Evolutionary conservation across 306 rosid genomes (phyloP).

Genomic region (Trifolium dubium): DNA sequence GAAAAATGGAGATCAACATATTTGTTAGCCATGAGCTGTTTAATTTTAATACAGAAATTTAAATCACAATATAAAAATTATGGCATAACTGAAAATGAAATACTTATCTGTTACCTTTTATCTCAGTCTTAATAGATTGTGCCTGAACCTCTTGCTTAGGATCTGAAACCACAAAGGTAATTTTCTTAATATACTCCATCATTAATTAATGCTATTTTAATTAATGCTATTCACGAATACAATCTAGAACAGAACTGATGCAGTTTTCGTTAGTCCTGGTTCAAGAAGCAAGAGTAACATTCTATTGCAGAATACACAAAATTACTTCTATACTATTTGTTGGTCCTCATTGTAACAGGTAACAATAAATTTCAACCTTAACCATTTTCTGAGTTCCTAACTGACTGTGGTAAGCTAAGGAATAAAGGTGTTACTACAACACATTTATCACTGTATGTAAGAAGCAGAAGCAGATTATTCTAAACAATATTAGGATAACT

Average conservation of each 20-base stretch:
- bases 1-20: slow-evolving; percentile 29
- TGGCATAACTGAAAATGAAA: slow-evolving; percentile 14
- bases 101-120: slow-evolving; percentile 54
- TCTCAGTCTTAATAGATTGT: slow-evolving; percentile 51
- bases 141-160: slow-evolving; percentile 46
- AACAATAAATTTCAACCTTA: slow-evolving; percentile 15
- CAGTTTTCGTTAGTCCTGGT: neutral
- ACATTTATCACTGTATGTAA: neutral
- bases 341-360: neutral
- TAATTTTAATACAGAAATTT: slow-evolving; percentile 19
- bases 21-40: slow-evolving; percentile 11
- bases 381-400: slow-evolving; percentile 19
- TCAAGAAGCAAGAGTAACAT: neutral
- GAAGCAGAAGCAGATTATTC: slow-evolving; percentile 35
- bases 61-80: slow-evolving; percentile 24
- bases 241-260: slow-evolving; percentile 22
- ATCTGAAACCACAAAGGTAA: slow-evolving; percentile 54
- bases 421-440: neutral
- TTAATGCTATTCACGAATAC: slow-evolving; percentile 4
- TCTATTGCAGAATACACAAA: slow-evolving; percentile 15
- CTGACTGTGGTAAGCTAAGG: neutral
- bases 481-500: neutral
- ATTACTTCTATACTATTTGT: slow-evolving; percentile 4
- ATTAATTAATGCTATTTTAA: slow-evolving; percentile 17
- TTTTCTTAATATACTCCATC: slow-evolving; percentile 19